These are phyloP conservation scores for Apophysomyces elegans DNA, from an alignment of 371 early-diverging fungal genomes.

Conservation along the genomic window DNA sequence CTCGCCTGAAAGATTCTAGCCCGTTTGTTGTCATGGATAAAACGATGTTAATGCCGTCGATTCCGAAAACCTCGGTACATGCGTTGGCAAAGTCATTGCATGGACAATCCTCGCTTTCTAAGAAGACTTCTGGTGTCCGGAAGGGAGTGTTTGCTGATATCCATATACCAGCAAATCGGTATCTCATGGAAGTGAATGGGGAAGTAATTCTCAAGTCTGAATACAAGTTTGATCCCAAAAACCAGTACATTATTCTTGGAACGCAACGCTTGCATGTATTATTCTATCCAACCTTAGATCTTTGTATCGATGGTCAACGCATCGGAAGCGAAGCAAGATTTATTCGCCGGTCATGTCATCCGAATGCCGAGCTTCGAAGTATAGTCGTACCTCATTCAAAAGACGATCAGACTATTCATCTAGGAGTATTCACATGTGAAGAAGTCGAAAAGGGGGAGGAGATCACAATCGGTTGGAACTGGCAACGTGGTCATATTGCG, in stretches of 20 bases:
- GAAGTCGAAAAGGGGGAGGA: slow-evolving; percentile 70
- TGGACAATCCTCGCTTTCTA: neutral
- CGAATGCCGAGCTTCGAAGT: slow-evolving; percentile 72
- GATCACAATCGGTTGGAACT: slow-evolving; percentile 74
- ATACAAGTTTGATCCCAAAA: slow-evolving; percentile 65
- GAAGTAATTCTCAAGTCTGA: slow-evolving; percentile 65
- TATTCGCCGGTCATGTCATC: slow-evolving; percentile 71
- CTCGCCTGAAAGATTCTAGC: slow-evolving; percentile 1
- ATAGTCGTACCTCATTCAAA: slow-evolving; percentile 54
- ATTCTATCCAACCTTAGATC: slow-evolving; percentile 68
- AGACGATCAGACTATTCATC: slow-evolving; percentile 59
- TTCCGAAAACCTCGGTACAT: slow-evolving; percentile 9
- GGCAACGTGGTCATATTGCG: slow-evolving; percentile 34
- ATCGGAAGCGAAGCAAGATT: slow-evolving; percentile 72
- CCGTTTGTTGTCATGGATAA: slow-evolving; percentile 8
- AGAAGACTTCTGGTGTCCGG: slow-evolving; percentile 10
- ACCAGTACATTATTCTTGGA: slow-evolving; percentile 63
- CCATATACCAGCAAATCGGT: slow-evolving; percentile 55
- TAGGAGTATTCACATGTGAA: slow-evolving; percentile 71
- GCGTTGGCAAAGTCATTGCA: neutral
- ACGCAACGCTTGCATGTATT: slow-evolving; percentile 72
- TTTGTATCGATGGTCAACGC: slow-evolving; percentile 76
- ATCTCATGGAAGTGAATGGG: slow-evolving; percentile 80
- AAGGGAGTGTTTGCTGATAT: slow-evolving; percentile 69
- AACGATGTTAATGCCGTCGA: slow-evolving; percentile 4